These are phyloP conservation scores for Peniophora sp. DNA, from an alignment of 1,284 basidiomycete genomes.

Conservation along the genomic window DNA sequence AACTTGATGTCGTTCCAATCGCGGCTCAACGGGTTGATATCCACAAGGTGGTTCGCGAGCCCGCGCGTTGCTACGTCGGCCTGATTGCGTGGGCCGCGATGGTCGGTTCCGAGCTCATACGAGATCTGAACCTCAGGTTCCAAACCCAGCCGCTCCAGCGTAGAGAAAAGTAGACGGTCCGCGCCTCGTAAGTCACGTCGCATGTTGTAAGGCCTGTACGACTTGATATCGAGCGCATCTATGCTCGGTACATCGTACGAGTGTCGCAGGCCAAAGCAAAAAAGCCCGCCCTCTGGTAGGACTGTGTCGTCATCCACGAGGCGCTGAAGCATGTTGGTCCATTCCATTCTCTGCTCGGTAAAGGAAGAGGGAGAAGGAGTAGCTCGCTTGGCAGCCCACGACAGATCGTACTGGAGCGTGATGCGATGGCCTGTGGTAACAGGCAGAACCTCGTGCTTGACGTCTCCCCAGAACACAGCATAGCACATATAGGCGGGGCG, in stretches of 20 bases:
- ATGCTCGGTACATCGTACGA: conserved; percentile 17
- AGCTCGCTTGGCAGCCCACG: conserved; percentile 12
- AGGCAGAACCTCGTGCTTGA: conserved; percentile 33
- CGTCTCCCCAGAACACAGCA: conserved; percentile 33
- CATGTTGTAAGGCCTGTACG: background rate
- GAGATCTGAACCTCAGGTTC: background rate
- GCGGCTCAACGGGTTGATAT: background rate
- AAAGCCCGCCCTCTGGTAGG: conserved; percentile 20
- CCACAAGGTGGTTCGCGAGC: background rate
- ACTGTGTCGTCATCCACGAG: conserved; percentile 17
- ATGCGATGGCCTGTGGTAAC: conserved; percentile 31
- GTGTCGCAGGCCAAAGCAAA: conserved; percentile 26
- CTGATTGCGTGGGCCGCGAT: no score
- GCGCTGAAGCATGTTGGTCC: conserved; percentile 10
- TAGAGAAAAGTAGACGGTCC: background rate
- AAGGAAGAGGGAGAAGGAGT: background rate
- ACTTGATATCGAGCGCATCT: background rate
- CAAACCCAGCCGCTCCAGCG: background rate
- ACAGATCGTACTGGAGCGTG: conserved; percentile 32
- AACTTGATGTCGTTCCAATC: no score
- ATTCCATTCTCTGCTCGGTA: conserved; percentile 5
- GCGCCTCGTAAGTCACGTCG: background rate
- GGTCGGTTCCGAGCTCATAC: background rate
- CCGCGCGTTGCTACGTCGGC: background rate
- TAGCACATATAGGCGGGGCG: conserved; percentile 17